Base-by-base conservation (phyloP, 192 early-diverging fungal species). In the Entomortierella beljakovae region DNA sequence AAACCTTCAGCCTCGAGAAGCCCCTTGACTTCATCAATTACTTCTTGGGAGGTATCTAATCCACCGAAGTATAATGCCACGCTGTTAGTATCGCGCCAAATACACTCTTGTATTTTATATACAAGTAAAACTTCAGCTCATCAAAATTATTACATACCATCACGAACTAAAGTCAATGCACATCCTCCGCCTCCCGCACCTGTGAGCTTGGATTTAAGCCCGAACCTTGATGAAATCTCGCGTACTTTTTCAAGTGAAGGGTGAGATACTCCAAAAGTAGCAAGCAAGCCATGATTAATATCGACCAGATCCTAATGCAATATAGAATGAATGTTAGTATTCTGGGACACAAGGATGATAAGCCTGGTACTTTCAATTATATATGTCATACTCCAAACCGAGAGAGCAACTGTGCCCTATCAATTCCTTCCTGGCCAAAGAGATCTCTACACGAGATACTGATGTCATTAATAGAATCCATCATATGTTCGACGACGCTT, bases 111-210 rank as follows among this genome's bases (percentile, higher is more conserved):
- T n/a, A 25, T 5, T 6, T 51, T 63, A 25, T 60, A 81, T 43
- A 60, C 2, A 46, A 25, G 25, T 34, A 8, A 59, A 22, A 3
- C 15, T 29, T 51, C 1, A 43, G 38, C 50, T 22, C 11, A 37
- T 18, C 43, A 42, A 25, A 32, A n/a, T 42, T 32, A n/a, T 35
- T 48, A 9, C 49, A 80, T 84, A 90, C 88, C 89, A 52, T 90
- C 80, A 20, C 89, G 87, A 23, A 96, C 71, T 54, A 94, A 81
- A 0, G 94, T 95, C 53, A 99, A 70, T 23, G 94, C 93, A 80
- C 98, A 99, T 15, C 98, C 98, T 59, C 98, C 98, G 43, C 98
- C 98, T 31, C 98, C 97, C 28, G 95, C 96, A 33, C 98, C 98
- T 4, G 98, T 99, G 33, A 99, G 81, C 82, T 99, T 99, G 22